phyloP scores from a whole-genome alignment of 2,329 filamentous ascomycete species.

The Dryadomyces sulphureus region DNA sequence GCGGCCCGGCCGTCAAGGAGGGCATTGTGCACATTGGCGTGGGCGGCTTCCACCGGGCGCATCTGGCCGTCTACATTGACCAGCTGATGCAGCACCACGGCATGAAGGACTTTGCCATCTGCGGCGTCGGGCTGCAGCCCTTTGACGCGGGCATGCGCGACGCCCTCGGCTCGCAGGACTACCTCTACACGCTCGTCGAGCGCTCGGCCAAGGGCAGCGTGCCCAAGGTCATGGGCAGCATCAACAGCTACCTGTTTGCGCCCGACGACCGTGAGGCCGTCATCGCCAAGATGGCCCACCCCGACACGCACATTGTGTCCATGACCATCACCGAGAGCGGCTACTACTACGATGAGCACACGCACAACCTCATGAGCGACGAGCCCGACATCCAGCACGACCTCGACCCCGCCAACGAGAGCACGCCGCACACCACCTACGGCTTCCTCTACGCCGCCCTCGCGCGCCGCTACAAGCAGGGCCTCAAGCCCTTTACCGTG shows the following conservation, averaged over 20 bases:
- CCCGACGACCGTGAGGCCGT: constrained; percentile 35
- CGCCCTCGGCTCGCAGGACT: constrained; percentile 29
- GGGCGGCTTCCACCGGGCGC: constrained; percentile 38
- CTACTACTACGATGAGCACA: constrained; percentile 44
- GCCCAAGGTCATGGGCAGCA: constrained; percentile 34
- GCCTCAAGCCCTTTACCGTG: constrained; percentile 37
- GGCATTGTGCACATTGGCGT: constrained; percentile 40
- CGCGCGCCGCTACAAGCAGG: constrained; percentile 26
- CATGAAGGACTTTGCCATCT: constrained; percentile 32
- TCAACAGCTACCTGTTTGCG: constrained; percentile 36
- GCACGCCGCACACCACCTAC: constrained; percentile 30
- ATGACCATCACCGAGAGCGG: constrained; percentile 41
- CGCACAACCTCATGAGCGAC: constrained; percentile 33
- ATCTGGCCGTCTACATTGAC: constrained; percentile 36
- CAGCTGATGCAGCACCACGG: constrained; percentile 30
- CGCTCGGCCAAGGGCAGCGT: constrained; percentile 34
- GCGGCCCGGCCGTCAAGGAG: constrained; percentile 28
- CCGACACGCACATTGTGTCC: constrained; percentile 38
- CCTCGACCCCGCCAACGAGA: constrained; percentile 29
- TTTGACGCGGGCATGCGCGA: constrained; percentile 37
- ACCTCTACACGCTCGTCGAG: constrained; percentile 38
- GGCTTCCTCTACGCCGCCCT: constrained; percentile 38
- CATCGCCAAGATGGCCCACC: constrained; percentile 38
- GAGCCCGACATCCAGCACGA: constrained; percentile 35
- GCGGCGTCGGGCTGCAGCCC: constrained; percentile 34